Conservation (phyloP, 257 asterid species). For the Fraxinus anomala region DNA sequence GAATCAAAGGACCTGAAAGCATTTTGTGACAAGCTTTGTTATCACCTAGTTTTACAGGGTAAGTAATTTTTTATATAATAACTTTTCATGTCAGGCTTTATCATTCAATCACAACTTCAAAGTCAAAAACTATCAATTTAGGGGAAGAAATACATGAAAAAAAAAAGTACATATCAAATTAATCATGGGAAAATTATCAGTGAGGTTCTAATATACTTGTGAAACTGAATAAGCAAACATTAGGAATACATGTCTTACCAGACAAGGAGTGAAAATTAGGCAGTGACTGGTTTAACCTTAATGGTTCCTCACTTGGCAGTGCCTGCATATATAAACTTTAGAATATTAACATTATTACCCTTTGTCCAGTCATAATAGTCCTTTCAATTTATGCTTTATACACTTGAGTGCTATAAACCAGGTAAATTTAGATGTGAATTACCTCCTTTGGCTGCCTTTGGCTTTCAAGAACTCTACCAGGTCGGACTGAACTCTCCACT, state of each 20-base stretch:
- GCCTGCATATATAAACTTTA: constrained; percentile 46
- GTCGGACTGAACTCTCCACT: constrained; percentile 54
- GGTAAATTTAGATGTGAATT: constrained; percentile 20
- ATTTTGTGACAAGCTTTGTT: background rate
- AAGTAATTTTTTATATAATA: background rate
- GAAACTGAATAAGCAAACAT: constrained; percentile 16
- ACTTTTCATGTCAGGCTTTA: background rate
- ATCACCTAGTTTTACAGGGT: background rate
- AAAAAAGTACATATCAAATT: background rate
- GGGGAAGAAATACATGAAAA: background rate
- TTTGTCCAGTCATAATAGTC: constrained; percentile 19
- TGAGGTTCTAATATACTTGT: constrained; percentile 16
- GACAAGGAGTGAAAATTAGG: constrained; percentile 57
- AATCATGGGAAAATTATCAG: background rate
- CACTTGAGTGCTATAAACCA: constrained; percentile 15
- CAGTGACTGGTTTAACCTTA: constrained; percentile 58
- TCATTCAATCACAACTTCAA: constrained; percentile 17
- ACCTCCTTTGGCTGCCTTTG: constrained; percentile 80
- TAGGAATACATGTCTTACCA: constrained; percentile 44
- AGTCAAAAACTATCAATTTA: background rate
- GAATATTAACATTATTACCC: constrained; percentile 7
- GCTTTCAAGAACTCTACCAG: constrained; percentile 67
- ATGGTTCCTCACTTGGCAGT: constrained; percentile 66
- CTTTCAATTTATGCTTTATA: background rate
- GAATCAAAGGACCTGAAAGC: background rate